These are phyloP conservation scores for Passalora sequoiae DNA, from an alignment of 2,329 filamentous ascomycete genomes.

Conservation along the genomic window DNA sequence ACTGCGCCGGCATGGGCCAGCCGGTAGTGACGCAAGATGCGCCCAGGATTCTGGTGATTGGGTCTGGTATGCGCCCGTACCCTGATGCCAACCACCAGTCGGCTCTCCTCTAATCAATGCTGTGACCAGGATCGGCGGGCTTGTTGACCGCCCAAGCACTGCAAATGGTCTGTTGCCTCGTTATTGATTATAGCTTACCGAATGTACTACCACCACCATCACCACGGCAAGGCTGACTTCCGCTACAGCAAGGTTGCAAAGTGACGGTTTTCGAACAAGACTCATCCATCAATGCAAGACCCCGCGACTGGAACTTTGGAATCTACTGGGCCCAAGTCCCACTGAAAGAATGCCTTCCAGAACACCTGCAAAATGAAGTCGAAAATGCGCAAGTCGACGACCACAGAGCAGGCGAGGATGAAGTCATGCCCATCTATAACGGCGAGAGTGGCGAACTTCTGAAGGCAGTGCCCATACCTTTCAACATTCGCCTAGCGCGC, in stretches of 20 bases:
- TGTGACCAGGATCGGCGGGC: constrained; percentile 15
- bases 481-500: constrained; percentile 19
- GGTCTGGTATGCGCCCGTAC: constrained; percentile 6
- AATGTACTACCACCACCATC: too few relatives aligned
- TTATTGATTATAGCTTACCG: too few relatives aligned
- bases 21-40: neutral
- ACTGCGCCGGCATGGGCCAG: constrained; percentile 8
- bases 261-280: constrained; percentile 20
- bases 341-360: constrained; percentile 16
- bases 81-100: neutral
- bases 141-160: constrained; percentile 19
- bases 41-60: constrained; percentile 16
- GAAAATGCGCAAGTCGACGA: constrained; percentile 18
- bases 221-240: too few relatives aligned
- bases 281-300: constrained; percentile 12
- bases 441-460: constrained; percentile 15
- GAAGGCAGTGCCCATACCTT: constrained; percentile 13
- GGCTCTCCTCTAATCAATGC: constrained; percentile 4
- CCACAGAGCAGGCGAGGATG: constrained; percentile 14
- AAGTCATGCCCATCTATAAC: constrained; percentile 19
- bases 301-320: constrained; percentile 19
- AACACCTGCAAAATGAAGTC: constrained; percentile 13
- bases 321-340: constrained; percentile 21
- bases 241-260: constrained; percentile 12
- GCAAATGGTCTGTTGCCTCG: constrained; percentile 13